Evolutionary conservation across 441 rosid species (phyloP), one percentile per base, ranked within the genome.

Genomic region (Mallotus japonicus): DNA sequence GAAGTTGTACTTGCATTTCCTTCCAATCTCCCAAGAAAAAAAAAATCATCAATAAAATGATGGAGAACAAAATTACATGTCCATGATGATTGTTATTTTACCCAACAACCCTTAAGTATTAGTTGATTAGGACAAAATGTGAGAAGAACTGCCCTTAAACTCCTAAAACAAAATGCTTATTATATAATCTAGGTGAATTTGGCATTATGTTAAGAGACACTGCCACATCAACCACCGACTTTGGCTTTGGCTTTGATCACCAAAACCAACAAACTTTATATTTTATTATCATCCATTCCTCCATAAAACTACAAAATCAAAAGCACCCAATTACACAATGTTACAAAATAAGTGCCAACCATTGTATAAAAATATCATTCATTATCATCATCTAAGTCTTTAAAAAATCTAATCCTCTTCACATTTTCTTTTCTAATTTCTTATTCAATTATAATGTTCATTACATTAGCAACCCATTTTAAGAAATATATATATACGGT

Each of bases 261-360:
- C 60, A 51, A 32, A 67, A 3, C 71, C 71, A 53, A n/a, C 49
- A 67, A 37, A 54, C 59, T 51, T 67, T 55, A 55, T 55, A 7
- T n/a, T 53, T 13, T 55, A 3, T 54, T 1, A 55, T n/a, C 49
- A 7, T 24, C 28, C 28, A 24, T 24, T 24, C 28, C 28, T 24
- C 28, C 28, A 44, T 8, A 44, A 44, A 44, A 44, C 32, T 28
- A 44, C 49, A 44, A 44, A 44, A 44, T 5, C 49, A 9, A 44
- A 19, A 7, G 17, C 58, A 16, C 17, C 58, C 19, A 54, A 54
- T 16, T 54, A 17, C 58, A 54, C 19, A 17, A 37, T n/a, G 6
- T 8, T 17, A 55, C 59, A 55, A 55, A 55, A 17, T 19, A 1
- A 14, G 7, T 0, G 7, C 17, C 17, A 53, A 53, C n/a, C 32